These are phyloP conservation scores for Dictyostelium firmibasis DNA, from an alignment of 78 protist species.

Conservation along the genomic window DNA sequence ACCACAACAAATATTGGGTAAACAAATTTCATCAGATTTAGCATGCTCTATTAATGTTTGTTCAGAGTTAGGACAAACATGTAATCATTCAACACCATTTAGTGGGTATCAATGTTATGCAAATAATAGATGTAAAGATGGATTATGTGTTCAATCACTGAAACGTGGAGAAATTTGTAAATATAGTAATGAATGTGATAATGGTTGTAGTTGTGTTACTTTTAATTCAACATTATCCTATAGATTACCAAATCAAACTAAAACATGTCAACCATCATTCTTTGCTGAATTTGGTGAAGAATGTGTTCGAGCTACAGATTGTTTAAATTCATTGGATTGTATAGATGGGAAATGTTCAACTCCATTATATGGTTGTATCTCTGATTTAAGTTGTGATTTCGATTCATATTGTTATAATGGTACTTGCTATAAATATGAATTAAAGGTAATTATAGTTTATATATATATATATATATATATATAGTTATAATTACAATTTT, in stretches of 20 bases:
- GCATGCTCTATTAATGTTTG: conserved; percentile 15
- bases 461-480: no score
- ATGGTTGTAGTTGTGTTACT: neutral
- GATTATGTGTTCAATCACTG: neutral
- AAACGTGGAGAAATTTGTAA: neutral
- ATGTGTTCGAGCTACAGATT: neutral
- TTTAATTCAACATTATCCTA: neutral
- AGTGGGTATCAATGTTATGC: conserved; percentile 6
- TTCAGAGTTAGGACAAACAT: neutral
- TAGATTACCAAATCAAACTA: neutral
- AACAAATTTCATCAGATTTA: neutral
- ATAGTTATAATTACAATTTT: no score
- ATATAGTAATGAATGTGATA: neutral
- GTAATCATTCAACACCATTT: neutral
- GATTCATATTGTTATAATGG: neutral
- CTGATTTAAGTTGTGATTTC: neutral
- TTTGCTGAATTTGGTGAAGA: neutral
- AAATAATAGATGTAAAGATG: neutral
- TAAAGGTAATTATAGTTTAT: neutral
- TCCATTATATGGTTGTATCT: neutral
- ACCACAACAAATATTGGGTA: neutral
- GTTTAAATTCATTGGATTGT: neutral
- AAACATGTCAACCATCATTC: neutral
- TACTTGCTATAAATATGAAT: neutral
- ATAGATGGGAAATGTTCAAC: neutral